Evolutionary conservation across 2,329 filamentous ascomycete species (phyloP), one percentile per base, ranked within the genome.

Genomic region (Phoma sp.): DNA sequence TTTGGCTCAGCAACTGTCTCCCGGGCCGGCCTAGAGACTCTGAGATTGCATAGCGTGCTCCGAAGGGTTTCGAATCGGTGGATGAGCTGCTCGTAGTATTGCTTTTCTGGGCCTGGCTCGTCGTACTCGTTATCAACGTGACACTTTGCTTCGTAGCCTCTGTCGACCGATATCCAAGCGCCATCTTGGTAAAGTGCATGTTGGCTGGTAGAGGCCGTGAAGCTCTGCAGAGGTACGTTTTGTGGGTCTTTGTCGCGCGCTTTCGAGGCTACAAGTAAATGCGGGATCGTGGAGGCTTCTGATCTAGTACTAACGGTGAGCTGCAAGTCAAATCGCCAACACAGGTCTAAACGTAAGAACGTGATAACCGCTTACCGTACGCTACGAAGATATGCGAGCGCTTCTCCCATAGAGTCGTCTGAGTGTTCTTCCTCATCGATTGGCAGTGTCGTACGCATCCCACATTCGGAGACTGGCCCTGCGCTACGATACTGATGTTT

Each of bases 151-250:
- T 48, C 31, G 35, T 50, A 29, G 27, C 46, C 46, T 15, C 71
- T 63, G 12, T 81, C 76, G 0, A 85, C 82, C 2, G 82, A 80
- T 22, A 88, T 85, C 72, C 92, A 96, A 33, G 91, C 89, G 43
- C 92, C 92, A 63, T 96, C 90, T 15, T 86, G 79, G 71, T 91
- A 95, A 68, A 85, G 88, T 10, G 88, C 89, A 51, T 83, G 77
- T 21, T 80, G 77, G 65, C 75, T 59, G 6, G 80, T 80, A 52
- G 78, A 71, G 8, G 79, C 68, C 65, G 86, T 86, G 37, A 83
- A 79, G 31, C 70, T 64, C 19, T 74, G 67, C 48, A 77, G 69
- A 24, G 21, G 9, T 22, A 55, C 46, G 32, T 43, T 43, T 15
- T 61, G 45, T 7, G 52, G 39, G 19, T 57, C 22, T 37, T 71